These are phyloP conservation scores for Globisporangium apiculatum DNA, from an alignment of 352 stramenopile species.

Conservation along the genomic window DNA sequence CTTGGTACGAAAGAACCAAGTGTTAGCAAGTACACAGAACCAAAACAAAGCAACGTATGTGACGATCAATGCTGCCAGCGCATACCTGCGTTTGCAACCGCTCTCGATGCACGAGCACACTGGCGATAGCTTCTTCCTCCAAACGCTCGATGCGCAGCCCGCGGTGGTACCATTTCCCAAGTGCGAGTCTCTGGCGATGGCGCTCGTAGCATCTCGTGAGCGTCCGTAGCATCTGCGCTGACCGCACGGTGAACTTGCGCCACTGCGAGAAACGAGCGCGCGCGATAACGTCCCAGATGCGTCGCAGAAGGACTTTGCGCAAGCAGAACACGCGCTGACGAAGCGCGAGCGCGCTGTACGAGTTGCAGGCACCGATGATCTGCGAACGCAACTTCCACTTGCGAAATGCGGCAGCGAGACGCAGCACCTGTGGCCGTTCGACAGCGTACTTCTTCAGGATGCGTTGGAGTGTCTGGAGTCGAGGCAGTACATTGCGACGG, in stretches of 20 bases:
- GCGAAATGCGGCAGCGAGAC: neutral
- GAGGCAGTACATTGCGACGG: neutral
- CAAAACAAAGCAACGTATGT: neutral
- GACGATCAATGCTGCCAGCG: neutral
- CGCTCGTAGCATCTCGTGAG: neutral
- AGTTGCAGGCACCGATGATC: neutral
- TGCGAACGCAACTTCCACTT: neutral
- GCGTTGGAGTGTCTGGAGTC: neutral
- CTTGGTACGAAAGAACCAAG: too few species aligned
- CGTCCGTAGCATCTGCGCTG: neutral
- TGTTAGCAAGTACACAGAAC: neutral
- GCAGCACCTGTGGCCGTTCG: neutral
- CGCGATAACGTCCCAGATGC: constrained; percentile 1
- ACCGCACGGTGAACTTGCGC: constrained; percentile 2
- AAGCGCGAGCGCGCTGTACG: constrained; percentile 1
- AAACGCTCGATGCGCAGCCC: constrained; percentile 2
- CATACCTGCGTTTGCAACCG: neutral
- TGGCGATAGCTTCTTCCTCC: neutral
- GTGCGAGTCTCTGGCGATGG: neutral
- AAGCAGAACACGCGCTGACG: constrained; percentile 2
- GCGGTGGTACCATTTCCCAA: constrained; percentile 10
- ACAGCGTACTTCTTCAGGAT: constrained; percentile 4
- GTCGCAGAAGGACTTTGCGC: constrained; percentile 4
- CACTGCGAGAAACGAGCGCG: constrained; percentile 2
- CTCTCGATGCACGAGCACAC: neutral